These are phyloP conservation scores for Coniosporium tulheliwenetii DNA, from an alignment of 2,329 filamentous ascomycete species.

Conservation along the genomic window DNA sequence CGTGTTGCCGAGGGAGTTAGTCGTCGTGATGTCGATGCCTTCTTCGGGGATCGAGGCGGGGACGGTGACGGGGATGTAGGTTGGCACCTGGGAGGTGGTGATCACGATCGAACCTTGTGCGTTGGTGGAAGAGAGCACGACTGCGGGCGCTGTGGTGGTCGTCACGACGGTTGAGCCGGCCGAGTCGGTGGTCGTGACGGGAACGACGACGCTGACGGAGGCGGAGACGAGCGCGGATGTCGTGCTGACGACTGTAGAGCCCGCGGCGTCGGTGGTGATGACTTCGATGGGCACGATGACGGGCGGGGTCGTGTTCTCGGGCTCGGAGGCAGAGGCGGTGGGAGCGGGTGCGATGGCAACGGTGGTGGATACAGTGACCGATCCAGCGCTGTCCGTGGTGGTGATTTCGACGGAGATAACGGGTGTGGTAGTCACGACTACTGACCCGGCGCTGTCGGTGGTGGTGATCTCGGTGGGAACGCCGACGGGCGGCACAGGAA, in stretches of 20 bases:
- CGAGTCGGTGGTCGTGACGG: conserved; percentile 22
- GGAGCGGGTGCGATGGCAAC: conserved; percentile 17
- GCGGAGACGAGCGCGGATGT: conserved; percentile 20
- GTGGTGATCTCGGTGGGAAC: not conserved
- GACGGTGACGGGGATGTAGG: conserved; percentile 1
- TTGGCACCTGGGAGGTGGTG: conserved; percentile 2
- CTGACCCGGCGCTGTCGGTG: not conserved
- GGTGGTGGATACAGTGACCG: conserved; percentile 18
- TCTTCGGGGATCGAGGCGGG: too few species aligned
- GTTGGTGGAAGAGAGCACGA: conserved; percentile 16
- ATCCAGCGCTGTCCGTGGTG: conserved; percentile 20
- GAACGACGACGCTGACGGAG: conserved; percentile 20
- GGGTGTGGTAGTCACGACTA: not conserved
- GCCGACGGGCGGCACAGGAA: not conserved
- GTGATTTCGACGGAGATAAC: conserved; percentile 13
- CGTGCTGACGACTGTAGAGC: conserved; percentile 14
- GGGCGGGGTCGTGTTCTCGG: conserved; percentile 6
- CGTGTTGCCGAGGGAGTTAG: conserved; percentile 22
- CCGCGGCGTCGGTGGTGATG: conserved; percentile 15
- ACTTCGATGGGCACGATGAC: conserved; percentile 15
- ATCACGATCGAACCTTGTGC: not conserved
- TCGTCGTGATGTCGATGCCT: conserved; percentile 12
- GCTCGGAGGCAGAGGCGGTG: conserved; percentile 7
- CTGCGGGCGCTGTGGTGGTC: conserved; percentile 21
- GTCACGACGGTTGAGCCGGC: conserved; percentile 19